Conservation (phyloP, 176 grass and related monocot genomes). For the Aegilops umbellulata region DNA sequence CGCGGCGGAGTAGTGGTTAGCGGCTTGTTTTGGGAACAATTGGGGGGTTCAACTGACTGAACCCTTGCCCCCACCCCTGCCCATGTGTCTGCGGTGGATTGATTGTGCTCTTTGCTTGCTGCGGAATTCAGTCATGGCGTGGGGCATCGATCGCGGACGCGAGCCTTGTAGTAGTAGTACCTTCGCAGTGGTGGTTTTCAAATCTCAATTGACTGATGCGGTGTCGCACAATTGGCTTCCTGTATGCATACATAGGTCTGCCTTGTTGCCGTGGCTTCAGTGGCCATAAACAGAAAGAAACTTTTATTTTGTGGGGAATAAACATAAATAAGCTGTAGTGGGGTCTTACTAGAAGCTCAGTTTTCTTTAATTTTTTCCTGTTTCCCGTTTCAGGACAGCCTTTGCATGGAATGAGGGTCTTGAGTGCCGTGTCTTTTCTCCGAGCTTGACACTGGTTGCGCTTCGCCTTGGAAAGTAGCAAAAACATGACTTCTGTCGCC, state of each 20-base stretch:
- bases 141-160: neutral
- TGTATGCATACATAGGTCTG: neutral
- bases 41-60: neutral
- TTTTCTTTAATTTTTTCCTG: neutral
- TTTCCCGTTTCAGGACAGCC: neutral
- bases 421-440: neutral
- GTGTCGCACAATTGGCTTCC: neutral
- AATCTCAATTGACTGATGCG: neutral
- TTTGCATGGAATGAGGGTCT: neutral
- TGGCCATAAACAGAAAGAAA: neutral
- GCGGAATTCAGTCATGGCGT: neutral
- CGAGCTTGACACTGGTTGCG: neutral
- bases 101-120: neutral
- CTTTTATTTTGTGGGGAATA: neutral
- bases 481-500: constrained; percentile 41
- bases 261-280: neutral
- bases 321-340: neutral
- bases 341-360: neutral
- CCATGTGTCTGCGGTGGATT: neutral
- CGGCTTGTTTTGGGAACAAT: neutral
- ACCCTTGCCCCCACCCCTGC: neutral
- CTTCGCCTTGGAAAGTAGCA: neutral
- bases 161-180: neutral
- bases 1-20: neutral
- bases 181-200: neutral